These are phyloP conservation scores for Boletus speciosus DNA, from an alignment of 768 basidiomycete species.

Conservation along the genomic window DNA sequence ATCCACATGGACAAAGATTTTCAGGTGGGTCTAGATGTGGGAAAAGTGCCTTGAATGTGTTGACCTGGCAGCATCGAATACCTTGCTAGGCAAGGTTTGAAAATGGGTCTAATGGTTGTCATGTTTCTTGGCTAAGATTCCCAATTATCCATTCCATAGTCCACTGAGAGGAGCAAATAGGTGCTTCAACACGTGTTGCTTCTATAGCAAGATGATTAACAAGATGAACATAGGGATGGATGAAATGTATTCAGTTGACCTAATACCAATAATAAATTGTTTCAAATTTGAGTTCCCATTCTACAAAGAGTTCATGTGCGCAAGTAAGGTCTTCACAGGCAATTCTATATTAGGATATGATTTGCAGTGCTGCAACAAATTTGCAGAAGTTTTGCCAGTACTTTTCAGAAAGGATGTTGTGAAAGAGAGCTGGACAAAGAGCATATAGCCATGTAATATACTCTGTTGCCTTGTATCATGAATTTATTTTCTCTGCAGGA, in stretches of 20 bases:
- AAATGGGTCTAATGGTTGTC: not conserved
- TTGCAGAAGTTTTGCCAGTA: constrained; percentile 2
- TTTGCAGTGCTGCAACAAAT: not conserved
- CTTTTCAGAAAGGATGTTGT: too few species aligned
- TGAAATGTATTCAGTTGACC: not conserved
- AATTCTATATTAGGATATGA: not conserved
- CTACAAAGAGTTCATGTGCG: not conserved
- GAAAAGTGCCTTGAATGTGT: not conserved
- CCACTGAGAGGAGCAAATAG: not conserved
- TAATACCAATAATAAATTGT: not conserved
- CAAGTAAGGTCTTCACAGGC: too few species aligned
- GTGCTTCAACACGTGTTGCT: not conserved
- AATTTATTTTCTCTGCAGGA: not conserved
- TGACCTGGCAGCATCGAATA: not conserved
- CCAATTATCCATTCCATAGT: constrained; percentile 1
- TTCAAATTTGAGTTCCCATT: not conserved
- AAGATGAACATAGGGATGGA: not conserved
- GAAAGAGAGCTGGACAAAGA: too few species aligned
- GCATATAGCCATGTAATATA: too few species aligned
- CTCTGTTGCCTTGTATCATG: too few species aligned
- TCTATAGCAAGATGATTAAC: not conserved
- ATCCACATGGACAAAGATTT: too few species aligned
- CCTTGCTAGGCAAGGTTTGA: not conserved
- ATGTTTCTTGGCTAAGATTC: not conserved
- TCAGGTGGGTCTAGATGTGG: too few species aligned